Evolutionary conservation across 2,329 filamentous ascomycete species (phyloP).

Genomic region (Leptodontidium sp.): DNA sequence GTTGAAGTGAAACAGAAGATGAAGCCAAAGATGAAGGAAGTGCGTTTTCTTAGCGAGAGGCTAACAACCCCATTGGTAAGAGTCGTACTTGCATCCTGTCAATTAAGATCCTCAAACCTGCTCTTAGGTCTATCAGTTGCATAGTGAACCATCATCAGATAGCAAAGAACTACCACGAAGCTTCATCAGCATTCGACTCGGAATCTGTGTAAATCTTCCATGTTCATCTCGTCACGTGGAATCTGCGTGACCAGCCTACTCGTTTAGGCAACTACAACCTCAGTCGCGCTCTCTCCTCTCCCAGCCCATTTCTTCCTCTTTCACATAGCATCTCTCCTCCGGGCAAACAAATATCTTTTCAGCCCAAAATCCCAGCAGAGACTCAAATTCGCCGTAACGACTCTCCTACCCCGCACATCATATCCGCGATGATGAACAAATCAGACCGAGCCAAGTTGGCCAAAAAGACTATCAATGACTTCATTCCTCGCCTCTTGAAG

Average conservation of each 20-base stretch:
- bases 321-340: neutral
- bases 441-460: constrained; percentile 35
- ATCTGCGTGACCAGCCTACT: neutral
- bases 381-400: neutral
- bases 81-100: too few relatives aligned
- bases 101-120: too few relatives aligned
- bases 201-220: neutral
- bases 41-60: too few relatives aligned
- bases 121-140: too few relatives aligned
- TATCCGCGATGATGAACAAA: constrained; percentile 29
- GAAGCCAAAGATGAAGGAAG: too few relatives aligned
- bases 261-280: neutral
- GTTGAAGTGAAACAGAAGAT: too few relatives aligned
- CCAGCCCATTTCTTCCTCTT: neutral
- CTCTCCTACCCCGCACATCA: neutral
- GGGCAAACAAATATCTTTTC: neutral
- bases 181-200: too few relatives aligned
- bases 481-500: constrained; percentile 37
- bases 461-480: constrained; percentile 39
- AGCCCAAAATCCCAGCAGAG: neutral
- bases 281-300: neutral
- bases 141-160: too few relatives aligned
- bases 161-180: too few relatives aligned
- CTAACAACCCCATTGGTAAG: too few relatives aligned
- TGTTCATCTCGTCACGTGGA: neutral